Base-by-base conservation (phyloP, 2,329 filamentous ascomycete genomes). In the Pseudogymnoascus sp. region DNA sequence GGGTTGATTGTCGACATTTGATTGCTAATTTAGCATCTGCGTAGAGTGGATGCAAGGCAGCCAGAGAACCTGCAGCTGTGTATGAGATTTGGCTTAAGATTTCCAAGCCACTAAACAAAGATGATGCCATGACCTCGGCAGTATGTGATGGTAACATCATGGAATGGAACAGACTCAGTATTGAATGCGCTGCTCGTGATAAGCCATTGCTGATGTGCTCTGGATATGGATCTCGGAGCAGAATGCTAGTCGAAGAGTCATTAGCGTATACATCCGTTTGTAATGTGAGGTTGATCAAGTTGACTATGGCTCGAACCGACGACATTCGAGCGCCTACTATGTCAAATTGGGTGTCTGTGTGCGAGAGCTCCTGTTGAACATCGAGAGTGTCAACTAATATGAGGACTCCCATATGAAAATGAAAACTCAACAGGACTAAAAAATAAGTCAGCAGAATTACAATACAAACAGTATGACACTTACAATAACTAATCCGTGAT, bases 241-340 rank as follows among this genome's bases (percentile, higher is more conserved):
- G 24, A 31, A 31, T 59, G 14, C 53, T 59, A 35, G 28, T 59
- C 10, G 28, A 19, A 35, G 53, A 24, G 6, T 59, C 26, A 28
- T 31, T 59, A 59, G 19, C 53, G 53, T 59, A 59, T 31, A 31
- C 26, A 59, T 59, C 53, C 28, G 53, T 59, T 19, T 59, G 16
- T 28, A 59, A 28, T 35, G 35, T 59, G 28, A 59, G 35, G 19
- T 59, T 59, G 26, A 59, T 35, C 26, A 35, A 28, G 53, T 28
- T 24, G 26, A 59, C 53, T 19, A 59, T 59, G n/a, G 53, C 28
- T 59, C 53, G 28, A 31, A 35, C 53, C 14, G 53, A 59, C 28
- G 19, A 31, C 35, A 59, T 19, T 59, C 53, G n/a, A 37, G 35
- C 35, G 35, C 35, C 35, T 37, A 37, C 11, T 37, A 37, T 37